A percentile compares a stretch with the other conserved stretches of the same genome.
These are phyloP conservation scores for Ceratobasidium sp. DNA, from an alignment of 1,284 basidiomycete genomes.

Conservation along the genomic window DNA sequence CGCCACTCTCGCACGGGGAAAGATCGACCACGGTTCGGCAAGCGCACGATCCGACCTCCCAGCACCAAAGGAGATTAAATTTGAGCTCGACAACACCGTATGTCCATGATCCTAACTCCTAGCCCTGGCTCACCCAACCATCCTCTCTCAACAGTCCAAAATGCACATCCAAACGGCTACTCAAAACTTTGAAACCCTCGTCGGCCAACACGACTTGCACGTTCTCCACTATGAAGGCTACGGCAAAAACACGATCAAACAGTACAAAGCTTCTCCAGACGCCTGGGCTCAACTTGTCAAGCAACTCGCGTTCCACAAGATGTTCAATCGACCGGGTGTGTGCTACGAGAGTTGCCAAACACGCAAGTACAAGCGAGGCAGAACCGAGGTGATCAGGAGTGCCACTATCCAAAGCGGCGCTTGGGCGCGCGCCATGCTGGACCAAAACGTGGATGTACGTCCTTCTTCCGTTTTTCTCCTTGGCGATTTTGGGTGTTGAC, in stretches of 20 bases:
- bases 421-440: slow-evolving; percentile 89
- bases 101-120: too few species aligned
- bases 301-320: slow-evolving; percentile 92
- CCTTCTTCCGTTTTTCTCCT: slow-evolving; percentile 38
- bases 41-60: slow-evolving; percentile 59
- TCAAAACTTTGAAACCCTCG: slow-evolving; percentile 77
- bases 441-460: slow-evolving; percentile 62
- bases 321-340: slow-evolving; percentile 79
- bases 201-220: slow-evolving; percentile 81
- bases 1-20: slow-evolving; percentile 77
- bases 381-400: slow-evolving; percentile 94
- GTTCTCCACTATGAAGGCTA: slow-evolving; percentile 85
- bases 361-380: slow-evolving; percentile 87
- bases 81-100: slow-evolving; percentile 67
- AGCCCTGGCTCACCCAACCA: too few species aligned
- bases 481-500: slow-evolving; percentile 44
- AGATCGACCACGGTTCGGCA: slow-evolving; percentile 72
- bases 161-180: slow-evolving; percentile 64
- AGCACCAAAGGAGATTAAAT: slow-evolving; percentile 71
- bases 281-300: slow-evolving; percentile 95
- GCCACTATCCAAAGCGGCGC: slow-evolving; percentile 83
- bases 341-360: slow-evolving; percentile 97
- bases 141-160: slow-evolving; percentile 54
- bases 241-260: slow-evolving; percentile 84
- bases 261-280: slow-evolving; percentile 87